These are phyloP conservation scores for Daldinia bambusicola DNA, from an alignment of 495 filamentous ascomycete genomes.

Conservation along the genomic window DNA sequence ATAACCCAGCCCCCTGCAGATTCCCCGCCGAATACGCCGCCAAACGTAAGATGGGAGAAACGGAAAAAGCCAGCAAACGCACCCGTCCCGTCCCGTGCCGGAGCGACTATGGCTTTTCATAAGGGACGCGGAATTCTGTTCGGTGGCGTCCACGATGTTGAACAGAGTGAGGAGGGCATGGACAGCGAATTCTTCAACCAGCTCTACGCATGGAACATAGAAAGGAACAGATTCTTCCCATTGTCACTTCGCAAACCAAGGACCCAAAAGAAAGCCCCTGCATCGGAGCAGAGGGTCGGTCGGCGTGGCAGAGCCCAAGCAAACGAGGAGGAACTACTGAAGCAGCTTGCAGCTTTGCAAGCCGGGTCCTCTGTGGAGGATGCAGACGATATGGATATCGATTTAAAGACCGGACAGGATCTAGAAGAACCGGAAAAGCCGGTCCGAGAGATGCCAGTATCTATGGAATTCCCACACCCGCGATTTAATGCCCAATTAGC, in stretches of 20 bases:
- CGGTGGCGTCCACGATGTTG: conserved; percentile 93
- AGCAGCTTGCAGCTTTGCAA: conserved; percentile 83
- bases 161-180: conserved; percentile 92
- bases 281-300: conserved; percentile 65
- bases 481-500: conserved; percentile 90
- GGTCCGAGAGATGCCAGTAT: conserved; percentile 63
- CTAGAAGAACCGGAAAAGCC: conserved; percentile 59
- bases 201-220: conserved; percentile 90
- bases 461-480: conserved; percentile 83
- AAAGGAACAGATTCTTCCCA: conserved; percentile 92
- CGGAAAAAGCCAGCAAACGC: conserved; percentile 91
- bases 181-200: conserved; percentile 96
- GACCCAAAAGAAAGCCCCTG: conserved; percentile 65
- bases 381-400: conserved; percentile 67
- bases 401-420: conserved; percentile 54
- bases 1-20: conserved; percentile 77
- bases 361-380: conserved; percentile 69
- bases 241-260: conserved; percentile 76
- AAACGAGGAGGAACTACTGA: conserved; percentile 88
- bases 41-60: conserved; percentile 86
- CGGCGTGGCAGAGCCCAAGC: conserved; percentile 78
- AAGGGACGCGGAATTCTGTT: conserved; percentile 93
- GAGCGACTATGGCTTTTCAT: conserved; percentile 90
- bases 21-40: conserved; percentile 66
- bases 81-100: conserved; percentile 84